Base-by-base conservation (phyloP, 371 early-diverging fungal species). In the Mucor mucedo region DNA sequence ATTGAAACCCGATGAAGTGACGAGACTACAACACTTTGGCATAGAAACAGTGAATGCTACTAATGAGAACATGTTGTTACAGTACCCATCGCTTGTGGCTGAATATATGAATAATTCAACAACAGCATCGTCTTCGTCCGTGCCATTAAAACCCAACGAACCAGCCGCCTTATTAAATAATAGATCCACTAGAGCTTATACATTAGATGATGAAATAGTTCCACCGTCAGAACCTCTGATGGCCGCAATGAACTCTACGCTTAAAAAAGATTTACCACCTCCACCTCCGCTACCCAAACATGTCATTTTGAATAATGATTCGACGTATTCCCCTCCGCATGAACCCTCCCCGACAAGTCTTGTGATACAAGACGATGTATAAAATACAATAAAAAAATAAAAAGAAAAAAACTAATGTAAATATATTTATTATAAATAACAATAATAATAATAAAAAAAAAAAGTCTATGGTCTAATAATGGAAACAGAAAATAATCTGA, bases 221-320 rank as follows among this genome's bases (percentile, higher is more conserved):
- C 56, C 62, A 10, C 29, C 28, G 16, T 41, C 49, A n/a, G 62
- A 55, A 11, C 62, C 62, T 5, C 28, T 62, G 2, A 55, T 62
- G 55, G 13, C 55, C 1, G 1, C 48, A 4, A 62, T 62, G 21
- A 27, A 35, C 7, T 32, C 33, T 5, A 21, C 27, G 0, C 21
- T 45, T 13, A 49, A 50, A 10, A 29, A 11, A 3, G 40, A 56
- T 5, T 13, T 14, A 2, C 32, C 21, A 11, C 58, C 52, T 2
- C 65, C 65, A 2, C 65, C 65, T 7, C 65, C 65, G 5, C 45
- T 64, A 58, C 65, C 65, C 1, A 52, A 53, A 38, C 65, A 64
- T 45, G n/a, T 29, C 5, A 16, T 62, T 1, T 6, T 39, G 4
- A 44, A 48, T 27, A 48, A 53, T 11, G 42, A 62, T 3, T 30